phyloP scores from a whole-genome alignment of 2,329 filamentous ascomycete genomes.

The Ophiocordyceps australis region DNA sequence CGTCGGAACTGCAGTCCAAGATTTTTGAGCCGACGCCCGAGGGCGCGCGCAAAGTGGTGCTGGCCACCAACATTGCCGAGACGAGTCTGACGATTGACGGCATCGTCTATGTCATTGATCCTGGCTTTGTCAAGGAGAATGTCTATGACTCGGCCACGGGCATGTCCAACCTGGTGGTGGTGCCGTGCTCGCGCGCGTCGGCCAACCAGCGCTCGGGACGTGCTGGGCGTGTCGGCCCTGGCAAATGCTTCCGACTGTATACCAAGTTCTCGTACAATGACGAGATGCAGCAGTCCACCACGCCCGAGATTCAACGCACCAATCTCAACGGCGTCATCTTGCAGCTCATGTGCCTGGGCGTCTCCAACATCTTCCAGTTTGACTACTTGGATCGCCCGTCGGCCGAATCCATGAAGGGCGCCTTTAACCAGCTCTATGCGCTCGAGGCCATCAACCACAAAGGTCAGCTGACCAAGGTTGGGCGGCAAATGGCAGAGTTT shows the following conservation, averaged over 20 bases:
- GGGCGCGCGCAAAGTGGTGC: conserved; percentile 71
- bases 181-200: conserved; percentile 78
- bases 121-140: conserved; percentile 90
- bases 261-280: conserved; percentile 91
- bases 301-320: conserved; percentile 81
- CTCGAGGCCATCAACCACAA: conserved; percentile 77
- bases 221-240: conserved; percentile 79
- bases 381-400: conserved; percentile 93
- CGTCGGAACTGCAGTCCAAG: conserved; percentile 75
- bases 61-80: conserved; percentile 95
- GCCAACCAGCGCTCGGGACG: conserved; percentile 87
- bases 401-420: conserved; percentile 73
- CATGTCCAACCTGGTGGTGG: conserved; percentile 82
- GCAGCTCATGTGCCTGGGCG: conserved; percentile 73
- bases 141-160: conserved; percentile 81
- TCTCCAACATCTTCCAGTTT: conserved; percentile 84
- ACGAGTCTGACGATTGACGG: conserved; percentile 92
- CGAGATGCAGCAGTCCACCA: conserved; percentile 82
- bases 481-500: conserved; percentile 89
- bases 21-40: conserved; percentile 90
- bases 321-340: conserved; percentile 75
- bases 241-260: conserved; percentile 86
- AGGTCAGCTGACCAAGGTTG: conserved; percentile 77
- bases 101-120: conserved; percentile 90
- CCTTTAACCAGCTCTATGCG: conserved; percentile 80